Conservation (phyloP, 108 stramenopile genomes). For the Nannochloropsis salina region DNA sequence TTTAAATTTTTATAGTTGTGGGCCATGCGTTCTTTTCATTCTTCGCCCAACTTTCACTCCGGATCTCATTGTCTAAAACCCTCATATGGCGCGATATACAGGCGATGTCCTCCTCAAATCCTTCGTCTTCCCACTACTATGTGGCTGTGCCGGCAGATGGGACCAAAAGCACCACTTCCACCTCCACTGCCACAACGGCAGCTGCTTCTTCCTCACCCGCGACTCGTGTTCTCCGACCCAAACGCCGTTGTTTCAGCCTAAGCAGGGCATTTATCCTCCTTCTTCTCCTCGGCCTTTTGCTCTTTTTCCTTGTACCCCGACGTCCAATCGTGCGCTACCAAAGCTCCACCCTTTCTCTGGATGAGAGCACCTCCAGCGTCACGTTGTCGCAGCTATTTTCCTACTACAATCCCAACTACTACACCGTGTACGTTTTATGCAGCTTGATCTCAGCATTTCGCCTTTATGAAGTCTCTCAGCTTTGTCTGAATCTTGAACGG, state of each 20-base stretch:
- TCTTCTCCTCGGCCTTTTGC: conserved; percentile 2
- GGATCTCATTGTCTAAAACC: too few species aligned
- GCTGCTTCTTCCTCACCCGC: neutral
- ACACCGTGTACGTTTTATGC: neutral
- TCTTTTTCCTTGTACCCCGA: neutral
- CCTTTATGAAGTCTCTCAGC: neutral
- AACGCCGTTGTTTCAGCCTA: neutral
- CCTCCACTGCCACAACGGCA: neutral
- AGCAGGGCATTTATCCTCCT: neutral
- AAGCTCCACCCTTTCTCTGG: neutral
- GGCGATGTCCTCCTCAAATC: neutral
- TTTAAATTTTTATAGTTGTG: too few species aligned
- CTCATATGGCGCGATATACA: too few species aligned
- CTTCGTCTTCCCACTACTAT: neutral
- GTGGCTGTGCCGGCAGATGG: neutral
- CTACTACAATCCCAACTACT: conserved; percentile 18
- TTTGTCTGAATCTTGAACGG: neutral
- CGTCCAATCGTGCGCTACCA: conserved; percentile 1
- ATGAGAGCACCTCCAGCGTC: neutral
- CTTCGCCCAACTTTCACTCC: too few species aligned
- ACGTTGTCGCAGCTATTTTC: conserved; percentile 5
- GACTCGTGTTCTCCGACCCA: neutral
- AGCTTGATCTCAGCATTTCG: neutral
- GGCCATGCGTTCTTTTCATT: too few species aligned
- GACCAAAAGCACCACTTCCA: neutral